A percentile compares a stretch with the other conserved stretches of the same genome.
Conservation (phyloP, 345 rosid genomes). For the Kandelia obovata region DNA sequence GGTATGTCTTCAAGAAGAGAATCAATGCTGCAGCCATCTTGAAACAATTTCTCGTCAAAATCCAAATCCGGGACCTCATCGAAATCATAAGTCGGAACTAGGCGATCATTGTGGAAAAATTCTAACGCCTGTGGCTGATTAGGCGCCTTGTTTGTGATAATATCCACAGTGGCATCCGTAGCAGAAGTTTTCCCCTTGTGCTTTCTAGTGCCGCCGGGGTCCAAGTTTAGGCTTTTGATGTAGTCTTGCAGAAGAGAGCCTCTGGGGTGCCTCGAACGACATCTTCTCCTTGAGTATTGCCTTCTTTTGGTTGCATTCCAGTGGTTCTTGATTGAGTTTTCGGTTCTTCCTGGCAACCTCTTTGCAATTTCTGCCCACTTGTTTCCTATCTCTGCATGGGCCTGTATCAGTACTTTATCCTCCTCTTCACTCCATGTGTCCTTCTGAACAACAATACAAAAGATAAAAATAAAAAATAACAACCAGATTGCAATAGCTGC, state of each 20-base stretch:
- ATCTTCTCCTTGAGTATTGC: conserved; percentile 78
- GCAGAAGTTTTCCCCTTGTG: conserved; percentile 20
- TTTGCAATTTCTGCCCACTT: conserved; percentile 98
- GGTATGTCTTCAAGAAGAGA: conserved; percentile 64
- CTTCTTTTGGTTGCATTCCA: conserved; percentile 98
- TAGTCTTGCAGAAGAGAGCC: conserved; percentile 82
- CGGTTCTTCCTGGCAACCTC: conserved; percentile 89
- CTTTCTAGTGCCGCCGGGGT: conserved; percentile 9
- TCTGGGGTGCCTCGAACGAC: conserved; percentile 70
- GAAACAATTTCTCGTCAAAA: conserved; percentile 58
- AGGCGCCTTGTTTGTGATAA: not conserved
- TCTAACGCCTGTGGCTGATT: conserved; percentile 6
- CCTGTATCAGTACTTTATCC: conserved; percentile 66
- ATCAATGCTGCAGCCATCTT: conserved; percentile 60
- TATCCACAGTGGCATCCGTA: not conserved
- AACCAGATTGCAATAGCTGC: too few species aligned
- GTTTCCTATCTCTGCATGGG: conserved; percentile 86
- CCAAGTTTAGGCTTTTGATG: conserved; percentile 77
- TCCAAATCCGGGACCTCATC: conserved; percentile 45
- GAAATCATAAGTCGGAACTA: conserved; percentile 53
- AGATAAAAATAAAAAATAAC: not conserved
- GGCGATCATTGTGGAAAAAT: conserved; percentile 30
- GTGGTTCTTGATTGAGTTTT: conserved; percentile 97
- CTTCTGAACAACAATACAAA: conserved; percentile 41
- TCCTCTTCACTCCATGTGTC: conserved; percentile 92